Base-by-base conservation (phyloP, 2,329 filamentous ascomycete species). In the Cladophialophora immunda region DNA sequence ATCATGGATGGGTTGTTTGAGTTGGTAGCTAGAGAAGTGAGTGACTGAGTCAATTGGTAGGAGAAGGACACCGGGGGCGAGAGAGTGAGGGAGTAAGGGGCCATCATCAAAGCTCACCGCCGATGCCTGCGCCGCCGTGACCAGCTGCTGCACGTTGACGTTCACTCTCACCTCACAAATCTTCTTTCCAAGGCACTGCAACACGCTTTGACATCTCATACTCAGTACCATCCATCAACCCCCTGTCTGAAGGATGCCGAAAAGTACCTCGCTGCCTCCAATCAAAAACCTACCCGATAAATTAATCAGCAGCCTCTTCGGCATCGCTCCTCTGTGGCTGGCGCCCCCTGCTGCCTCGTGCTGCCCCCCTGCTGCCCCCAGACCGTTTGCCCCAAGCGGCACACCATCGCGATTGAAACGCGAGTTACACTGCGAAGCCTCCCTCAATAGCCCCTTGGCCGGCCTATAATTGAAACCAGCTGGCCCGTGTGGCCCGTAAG, bases 401-500 rank as follows among this genome's bases (percentile, higher is more conserved):
- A 50, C 45, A 8, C 45, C 45, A 15, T 25, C 15, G 19, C 41
- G 2, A 47, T 47, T 41, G 17, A n/a, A 45, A 6, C 45, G 15
- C 45, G 22, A 50, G 45, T 50, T 22, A 50, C 3, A 50, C 22
- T 7, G 11, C 22, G 22, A 25, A 25, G 9, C 2, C 9, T 25
- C 45, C 22, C 45, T 9, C 22, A 47, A 50, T 27, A 27, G 45
- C 45, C 45, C 45, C 45, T 50, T 25, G 19, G 45, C 19, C 8
- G 11, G 19, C 45, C 22, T 13, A 27, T 25, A 25, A 19, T n/a
- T 27, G 45, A 25, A 50, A 22, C 27, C 45, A 25, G 19, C 45
- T 50, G 45, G 45, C 45, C 45, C 45, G 17, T 4, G 27, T 50
- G 19, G 45, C 45, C 45, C 45, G 45, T 50, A 27, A 50, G 45